Evolutionary conservation across 352 stramenopile species (phyloP), one percentile per base, ranked within the genome.

Genomic region (Saprolegnia parasitica): DNA sequence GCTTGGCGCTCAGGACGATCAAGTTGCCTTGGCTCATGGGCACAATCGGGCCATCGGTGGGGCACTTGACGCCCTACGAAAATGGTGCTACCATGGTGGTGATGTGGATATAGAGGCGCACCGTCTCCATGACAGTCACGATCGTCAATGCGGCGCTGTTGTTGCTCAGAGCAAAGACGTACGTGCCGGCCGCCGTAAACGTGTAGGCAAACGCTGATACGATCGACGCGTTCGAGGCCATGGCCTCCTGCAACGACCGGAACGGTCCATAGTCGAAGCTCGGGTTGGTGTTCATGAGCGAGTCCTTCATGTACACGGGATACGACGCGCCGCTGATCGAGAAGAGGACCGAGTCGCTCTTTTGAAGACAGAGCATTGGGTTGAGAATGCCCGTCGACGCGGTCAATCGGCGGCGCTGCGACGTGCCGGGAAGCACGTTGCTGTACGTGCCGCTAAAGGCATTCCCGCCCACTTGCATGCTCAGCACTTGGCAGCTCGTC

Each of bases 261-360:
- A 98, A 98, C 5, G 77, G 77, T 18, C 84, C 84, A 52, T 94
- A 97, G 74, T 97, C 94, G 56, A 98, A 98, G 58, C 76, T 85
- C 6, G 81, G 76, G 57, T 98, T 98, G 4, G 90, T 97, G 72
- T 98, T 98, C 37, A 98, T 86, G 74, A 98, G 90, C 23, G 91
- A 98, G 72, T 98, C 90, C 72, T 97, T 97, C 26, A 96, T 71
- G 72, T 98, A 98, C 58, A 97, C 81, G 4, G 94, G 94, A 64
- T 97, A 98, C 20, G 80, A 86, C 1, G 74, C 72, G 0, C 81
- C 80, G 0, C 85, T 88, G 18, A 98, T 77, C 71, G 98, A 88
- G 68, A 97, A 98, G 1, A 97, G 60, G 18, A 98, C 71, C 0
- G 89, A 89, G 26, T 88, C 77, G n/a, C 90, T 89, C 1, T 84